Evolutionary conservation across 2,329 filamentous ascomycete species (phyloP).

Genomic region (Graphilbum sp.): DNA sequence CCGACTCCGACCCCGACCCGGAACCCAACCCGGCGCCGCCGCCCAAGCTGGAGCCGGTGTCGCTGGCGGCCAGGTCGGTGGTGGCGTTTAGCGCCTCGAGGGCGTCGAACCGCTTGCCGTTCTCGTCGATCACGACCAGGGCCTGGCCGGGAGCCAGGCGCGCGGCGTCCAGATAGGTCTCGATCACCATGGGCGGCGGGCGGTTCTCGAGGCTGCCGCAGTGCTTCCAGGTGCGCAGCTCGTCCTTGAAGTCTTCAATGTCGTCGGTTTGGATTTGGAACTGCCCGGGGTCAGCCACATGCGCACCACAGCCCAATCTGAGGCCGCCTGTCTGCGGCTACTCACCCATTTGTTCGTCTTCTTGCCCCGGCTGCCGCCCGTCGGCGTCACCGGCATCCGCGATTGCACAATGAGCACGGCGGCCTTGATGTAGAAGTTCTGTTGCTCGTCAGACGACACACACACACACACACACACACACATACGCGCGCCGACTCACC

Average conservation of each 20-base stretch:
- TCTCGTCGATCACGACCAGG: conserved; percentile 72
- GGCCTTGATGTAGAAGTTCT: conserved; percentile 89
- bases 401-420: conserved; percentile 72
- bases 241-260: conserved; percentile 70
- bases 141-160: conserved; percentile 70
- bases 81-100: conserved; percentile 61
- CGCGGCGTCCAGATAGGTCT: conserved; percentile 73
- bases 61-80: conserved; percentile 34
- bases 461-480: no score
- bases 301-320: no score
- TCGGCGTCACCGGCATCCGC: conserved; percentile 51
- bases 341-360: conserved; percentile 80
- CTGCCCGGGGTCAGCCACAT: no score
- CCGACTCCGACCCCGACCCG: no score
- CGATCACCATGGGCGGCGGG: conserved; percentile 74
- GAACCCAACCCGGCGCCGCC: background rate
- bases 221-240: conserved; percentile 65
- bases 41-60: conserved; percentile 14
- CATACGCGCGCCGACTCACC: conserved; percentile 33
- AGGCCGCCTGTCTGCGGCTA: no score
- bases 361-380: conserved; percentile 31
- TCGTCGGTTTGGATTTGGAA: conserved; percentile 94
- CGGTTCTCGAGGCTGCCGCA: conserved; percentile 61
- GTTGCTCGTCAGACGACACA: conserved; percentile 1
- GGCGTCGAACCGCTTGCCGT: conserved; percentile 87